These are phyloP conservation scores for Colletotrichum lupini DNA, from an alignment of 2,329 filamentous ascomycete species.

Conservation along the genomic window DNA sequence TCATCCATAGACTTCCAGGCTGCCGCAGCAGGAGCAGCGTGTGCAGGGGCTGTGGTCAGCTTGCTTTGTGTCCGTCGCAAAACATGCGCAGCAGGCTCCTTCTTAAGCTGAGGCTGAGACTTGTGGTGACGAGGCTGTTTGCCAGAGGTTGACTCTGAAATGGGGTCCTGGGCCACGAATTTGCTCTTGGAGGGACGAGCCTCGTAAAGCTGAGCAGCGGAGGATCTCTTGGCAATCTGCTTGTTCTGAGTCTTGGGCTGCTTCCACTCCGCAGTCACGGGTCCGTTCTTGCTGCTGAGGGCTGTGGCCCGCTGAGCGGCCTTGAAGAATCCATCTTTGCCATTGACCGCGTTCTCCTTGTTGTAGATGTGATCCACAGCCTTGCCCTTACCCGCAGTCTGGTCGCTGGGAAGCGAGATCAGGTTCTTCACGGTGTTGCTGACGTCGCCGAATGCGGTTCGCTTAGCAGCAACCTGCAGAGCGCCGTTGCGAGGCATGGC, in stretches of 20 bases:
- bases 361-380: conserved; percentile 44
- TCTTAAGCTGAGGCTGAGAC: conserved; percentile 64
- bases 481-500: conserved; percentile 61
- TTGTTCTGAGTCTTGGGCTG: conserved; percentile 30
- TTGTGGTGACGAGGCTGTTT: conserved; percentile 60
- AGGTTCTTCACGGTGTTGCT: conserved; percentile 71
- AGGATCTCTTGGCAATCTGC: conserved; percentile 26
- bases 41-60: conserved; percentile 40
- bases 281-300: conserved; percentile 28
- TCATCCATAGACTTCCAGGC: conserved; percentile 45
- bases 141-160: conserved; percentile 4
- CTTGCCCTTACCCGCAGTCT: conserved; percentile 49
- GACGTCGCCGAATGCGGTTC: conserved; percentile 84
- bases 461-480: conserved; percentile 75
- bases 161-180: conserved; percentile 24
- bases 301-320: conserved; percentile 37
- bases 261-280: conserved; percentile 25
- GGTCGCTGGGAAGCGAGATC: conserved; percentile 34
- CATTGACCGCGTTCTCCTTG: conserved; percentile 41
- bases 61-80: conserved; percentile 59
- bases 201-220: conserved; percentile 21
- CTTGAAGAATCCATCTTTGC: conserved; percentile 37
- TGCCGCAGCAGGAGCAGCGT: background rate
- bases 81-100: conserved; percentile 47
- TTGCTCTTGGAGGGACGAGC: conserved; percentile 29